These are phyloP conservation scores for Aureobasidium sp. DNA, from an alignment of 2,329 filamentous ascomycete genomes.

Conservation along the genomic window DNA sequence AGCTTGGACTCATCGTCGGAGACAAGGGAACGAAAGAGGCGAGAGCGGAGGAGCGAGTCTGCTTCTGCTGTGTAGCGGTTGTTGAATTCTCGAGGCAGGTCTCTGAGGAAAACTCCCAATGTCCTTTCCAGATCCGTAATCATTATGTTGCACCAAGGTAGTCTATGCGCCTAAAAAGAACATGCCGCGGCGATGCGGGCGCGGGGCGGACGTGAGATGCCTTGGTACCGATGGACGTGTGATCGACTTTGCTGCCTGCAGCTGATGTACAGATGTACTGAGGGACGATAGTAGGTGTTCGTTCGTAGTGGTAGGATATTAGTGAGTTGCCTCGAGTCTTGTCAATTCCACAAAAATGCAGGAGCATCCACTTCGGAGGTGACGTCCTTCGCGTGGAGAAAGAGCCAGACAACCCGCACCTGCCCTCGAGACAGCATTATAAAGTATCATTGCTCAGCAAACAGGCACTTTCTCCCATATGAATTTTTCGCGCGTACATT, in stretches of 20 bases:
- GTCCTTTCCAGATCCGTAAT: slow-evolving; percentile 53
- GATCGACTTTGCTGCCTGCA: background rate
- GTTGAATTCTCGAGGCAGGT: slow-evolving; percentile 64
- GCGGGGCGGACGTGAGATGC: background rate
- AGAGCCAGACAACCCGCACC: background rate
- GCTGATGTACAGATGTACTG: background rate
- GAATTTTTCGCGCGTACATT: background rate
- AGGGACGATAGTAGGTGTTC: background rate
- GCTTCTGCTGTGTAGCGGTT: slow-evolving; percentile 71
- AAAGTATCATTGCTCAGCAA: too few species aligned
- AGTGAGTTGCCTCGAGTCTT: background rate
- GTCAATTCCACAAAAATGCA: background rate
- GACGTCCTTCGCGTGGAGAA: background rate
- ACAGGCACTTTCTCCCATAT: background rate
- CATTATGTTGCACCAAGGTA: slow-evolving; percentile 2
- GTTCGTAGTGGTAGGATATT: background rate
- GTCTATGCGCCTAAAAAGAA: slow-evolving; percentile 7
- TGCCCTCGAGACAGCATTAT: background rate
- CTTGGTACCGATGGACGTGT: background rate
- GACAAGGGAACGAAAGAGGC: slow-evolving; percentile 82
- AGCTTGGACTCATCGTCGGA: slow-evolving; percentile 68
- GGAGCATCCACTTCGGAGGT: background rate
- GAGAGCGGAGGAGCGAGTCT: slow-evolving; percentile 62
- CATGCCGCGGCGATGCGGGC: slow-evolving; percentile 4
- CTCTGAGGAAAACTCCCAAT: slow-evolving; percentile 70